These are phyloP conservation scores for Stygiomarasmius scandens DNA, from an alignment of 1,284 basidiomycete species.

Conservation along the genomic window DNA sequence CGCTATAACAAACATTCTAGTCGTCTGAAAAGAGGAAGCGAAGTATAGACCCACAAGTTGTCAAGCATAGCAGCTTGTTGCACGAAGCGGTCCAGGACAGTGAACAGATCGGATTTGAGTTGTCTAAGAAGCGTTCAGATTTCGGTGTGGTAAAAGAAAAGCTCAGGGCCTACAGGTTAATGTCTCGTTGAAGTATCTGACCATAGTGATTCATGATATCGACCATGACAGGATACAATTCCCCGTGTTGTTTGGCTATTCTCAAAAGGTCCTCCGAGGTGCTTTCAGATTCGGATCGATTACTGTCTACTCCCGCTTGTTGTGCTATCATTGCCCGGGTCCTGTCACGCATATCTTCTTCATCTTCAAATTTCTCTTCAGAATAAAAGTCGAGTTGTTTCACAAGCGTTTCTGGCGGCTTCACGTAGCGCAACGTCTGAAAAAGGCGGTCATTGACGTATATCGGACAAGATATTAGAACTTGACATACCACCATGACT, in stretches of 20 bases:
- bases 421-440: slow-evolving; percentile 74
- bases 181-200: slow-evolving; percentile 59
- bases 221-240: slow-evolving; percentile 57
- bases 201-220: slow-evolving; percentile 58
- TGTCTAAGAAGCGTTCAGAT: slow-evolving; percentile 42
- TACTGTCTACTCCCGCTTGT: slow-evolving; percentile 32
- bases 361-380: slow-evolving; percentile 89
- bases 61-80: slow-evolving; percentile 62
- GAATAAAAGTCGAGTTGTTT: slow-evolving; percentile 81
- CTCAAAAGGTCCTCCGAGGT: slow-evolving; percentile 58
- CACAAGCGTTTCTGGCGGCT: slow-evolving; percentile 73
- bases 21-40: neutral
- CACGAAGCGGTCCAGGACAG: slow-evolving; percentile 70
- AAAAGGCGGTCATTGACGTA: slow-evolving; percentile 4
- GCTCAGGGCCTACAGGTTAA: slow-evolving; percentile 54
- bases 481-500: slow-evolving; percentile 70
- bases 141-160: neutral
- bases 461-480: neutral
- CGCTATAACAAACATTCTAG: slow-evolving; percentile 36
- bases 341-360: slow-evolving; percentile 78
- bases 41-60: slow-evolving; percentile 59
- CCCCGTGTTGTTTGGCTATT: slow-evolving; percentile 59
- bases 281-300: slow-evolving; percentile 44
- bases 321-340: slow-evolving; percentile 47
- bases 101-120: slow-evolving; percentile 63